Conservation (phyloP, 2,329 filamentous ascomycete species). For the Claviceps fusiformis region DNA sequence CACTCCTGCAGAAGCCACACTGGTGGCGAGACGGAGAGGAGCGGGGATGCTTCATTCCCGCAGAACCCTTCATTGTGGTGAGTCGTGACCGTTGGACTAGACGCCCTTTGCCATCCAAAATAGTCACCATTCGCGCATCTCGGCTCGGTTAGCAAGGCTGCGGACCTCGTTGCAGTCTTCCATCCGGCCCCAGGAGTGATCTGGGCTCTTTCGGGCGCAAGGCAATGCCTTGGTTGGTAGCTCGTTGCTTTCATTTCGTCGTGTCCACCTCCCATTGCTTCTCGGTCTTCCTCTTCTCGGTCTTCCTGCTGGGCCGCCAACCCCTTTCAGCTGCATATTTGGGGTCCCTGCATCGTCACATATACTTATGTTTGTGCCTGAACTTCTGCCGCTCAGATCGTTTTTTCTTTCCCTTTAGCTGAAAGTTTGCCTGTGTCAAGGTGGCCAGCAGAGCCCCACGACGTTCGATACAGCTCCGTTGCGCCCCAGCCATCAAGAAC, state of each 20-base stretch:
- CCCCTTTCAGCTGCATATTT: too few relatives aligned
- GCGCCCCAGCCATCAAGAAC: not conserved
- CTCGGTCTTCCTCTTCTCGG: too few relatives aligned
- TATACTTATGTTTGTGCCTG: not conserved
- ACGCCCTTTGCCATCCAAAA: not conserved
- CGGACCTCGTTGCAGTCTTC: not conserved
- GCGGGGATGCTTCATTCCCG: not conserved
- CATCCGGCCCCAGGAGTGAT: not conserved
- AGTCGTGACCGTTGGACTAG: not conserved
- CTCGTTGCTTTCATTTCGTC: not conserved
- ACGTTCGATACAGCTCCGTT: not conserved
- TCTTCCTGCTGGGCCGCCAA: too few relatives aligned
- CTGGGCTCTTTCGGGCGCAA: not conserved
- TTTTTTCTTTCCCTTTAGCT: too few relatives aligned
- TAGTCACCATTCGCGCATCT: not conserved
- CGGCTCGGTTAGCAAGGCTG: not conserved
- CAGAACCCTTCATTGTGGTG: not conserved
- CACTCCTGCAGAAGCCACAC: not conserved
- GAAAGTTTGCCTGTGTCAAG: not conserved
- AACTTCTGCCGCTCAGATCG: not conserved
- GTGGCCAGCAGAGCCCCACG: not conserved
- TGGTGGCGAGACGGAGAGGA: not conserved
- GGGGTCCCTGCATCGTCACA: not conserved
- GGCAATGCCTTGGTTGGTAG: not conserved
- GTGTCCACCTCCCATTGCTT: not conserved